A percentile compares a stretch with the other conserved stretches of the same genome.
phyloP scores from a whole-genome alignment of 768 basidiomycete genomes.

The Naganishia friedmannii region DNA sequence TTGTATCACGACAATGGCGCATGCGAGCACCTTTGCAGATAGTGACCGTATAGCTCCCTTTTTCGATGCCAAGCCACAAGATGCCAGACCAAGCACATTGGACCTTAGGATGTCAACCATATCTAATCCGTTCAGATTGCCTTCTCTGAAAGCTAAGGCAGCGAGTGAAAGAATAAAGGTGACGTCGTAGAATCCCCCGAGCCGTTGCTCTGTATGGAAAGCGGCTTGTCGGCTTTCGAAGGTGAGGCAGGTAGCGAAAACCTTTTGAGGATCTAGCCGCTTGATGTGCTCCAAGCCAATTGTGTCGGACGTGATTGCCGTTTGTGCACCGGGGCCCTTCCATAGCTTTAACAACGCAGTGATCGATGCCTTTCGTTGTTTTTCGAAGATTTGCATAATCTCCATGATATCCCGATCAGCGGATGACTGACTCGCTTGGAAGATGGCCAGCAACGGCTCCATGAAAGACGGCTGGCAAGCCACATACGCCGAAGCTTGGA shows the following conservation, averaged over 20 bases:
- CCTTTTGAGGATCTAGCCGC: slow-evolving; percentile 64
- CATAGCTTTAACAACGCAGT: slow-evolving; percentile 63
- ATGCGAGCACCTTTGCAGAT: slow-evolving; percentile 63
- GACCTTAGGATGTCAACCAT: slow-evolving; percentile 86
- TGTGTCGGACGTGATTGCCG: slow-evolving; percentile 7
- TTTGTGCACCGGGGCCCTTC: slow-evolving; percentile 56
- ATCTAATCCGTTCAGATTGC: slow-evolving; percentile 59
- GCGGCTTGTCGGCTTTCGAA: slow-evolving; percentile 68
- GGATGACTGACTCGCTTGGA: slow-evolving; percentile 67
- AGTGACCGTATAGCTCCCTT: slow-evolving; percentile 62
- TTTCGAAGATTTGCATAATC: slow-evolving; percentile 23
- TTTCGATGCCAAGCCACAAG: slow-evolving; percentile 69
- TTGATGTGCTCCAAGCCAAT: slow-evolving; percentile 62
- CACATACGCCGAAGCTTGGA: slow-evolving; percentile 71
- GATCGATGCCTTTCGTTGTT: slow-evolving; percentile 12
- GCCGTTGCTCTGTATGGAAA: slow-evolving; percentile 42
- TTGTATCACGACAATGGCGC: slow-evolving; percentile 64
- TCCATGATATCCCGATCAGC: slow-evolving; percentile 67
- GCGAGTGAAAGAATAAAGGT: slow-evolving; percentile 69
- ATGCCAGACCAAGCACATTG: slow-evolving; percentile 69
- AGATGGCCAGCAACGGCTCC: slow-evolving; percentile 70
- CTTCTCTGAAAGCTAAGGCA: slow-evolving; percentile 63
- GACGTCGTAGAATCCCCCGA: slow-evolving; percentile 70
- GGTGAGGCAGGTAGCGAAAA: slow-evolving; percentile 68
- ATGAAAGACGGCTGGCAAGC: slow-evolving; percentile 82